These are phyloP conservation scores for Spinacia oleracea DNA, from an alignment of 179 eudicot genomes.

Conservation along the genomic window DNA sequence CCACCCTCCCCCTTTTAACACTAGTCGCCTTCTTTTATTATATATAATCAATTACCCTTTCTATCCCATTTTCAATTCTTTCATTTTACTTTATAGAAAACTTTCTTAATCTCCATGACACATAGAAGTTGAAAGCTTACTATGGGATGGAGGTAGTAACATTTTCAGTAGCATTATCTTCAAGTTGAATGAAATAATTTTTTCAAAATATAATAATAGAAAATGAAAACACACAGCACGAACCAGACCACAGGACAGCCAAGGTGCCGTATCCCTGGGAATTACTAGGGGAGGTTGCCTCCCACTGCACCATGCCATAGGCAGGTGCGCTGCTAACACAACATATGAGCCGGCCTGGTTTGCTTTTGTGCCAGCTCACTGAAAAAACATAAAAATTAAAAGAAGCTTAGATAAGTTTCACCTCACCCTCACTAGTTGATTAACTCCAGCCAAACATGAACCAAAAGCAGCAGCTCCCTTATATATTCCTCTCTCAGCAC, in stretches of 20 bases:
- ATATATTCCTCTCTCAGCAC: conserved; percentile 88
- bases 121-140: not conserved
- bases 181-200: not conserved
- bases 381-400: not conserved
- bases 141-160: not conserved
- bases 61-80: not conserved
- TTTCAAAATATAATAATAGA: not conserved
- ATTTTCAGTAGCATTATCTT: not conserved
- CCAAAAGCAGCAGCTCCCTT: conserved; percentile 90
- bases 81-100: not conserved
- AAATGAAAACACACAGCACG: not conserved
- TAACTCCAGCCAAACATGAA: conserved; percentile 76
- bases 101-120: not conserved
- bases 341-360: not conserved
- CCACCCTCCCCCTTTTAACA: not conserved
- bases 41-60: not conserved
- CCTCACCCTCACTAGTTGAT: conserved; percentile 82
- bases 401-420: not conserved
- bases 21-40: not conserved
- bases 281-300: not conserved
- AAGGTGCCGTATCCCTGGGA: not conserved
- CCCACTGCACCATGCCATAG: not conserved
- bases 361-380: not conserved
- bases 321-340: not conserved
- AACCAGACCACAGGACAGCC: not conserved